Conservation (phyloP, 1,284 basidiomycete species). For the Fomitopsis betulina region DNA sequence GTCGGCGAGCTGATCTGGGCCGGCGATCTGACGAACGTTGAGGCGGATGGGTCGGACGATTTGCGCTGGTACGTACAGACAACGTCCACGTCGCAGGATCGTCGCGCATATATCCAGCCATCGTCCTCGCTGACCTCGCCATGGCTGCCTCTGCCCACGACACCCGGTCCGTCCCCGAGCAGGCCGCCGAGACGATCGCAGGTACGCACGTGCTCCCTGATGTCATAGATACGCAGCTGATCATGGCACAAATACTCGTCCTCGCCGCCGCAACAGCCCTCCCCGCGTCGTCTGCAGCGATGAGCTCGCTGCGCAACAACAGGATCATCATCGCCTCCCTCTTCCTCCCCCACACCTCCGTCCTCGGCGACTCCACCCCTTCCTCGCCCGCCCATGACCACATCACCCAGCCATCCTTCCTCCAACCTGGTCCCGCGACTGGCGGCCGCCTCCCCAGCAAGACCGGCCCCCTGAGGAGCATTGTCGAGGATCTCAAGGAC, state of each 20-base stretch:
- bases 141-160: not conserved
- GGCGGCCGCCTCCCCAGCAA: constrained; percentile 11
- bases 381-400: constrained; percentile 33
- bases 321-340: constrained; percentile 73
- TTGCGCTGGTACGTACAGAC: constrained; percentile 1
- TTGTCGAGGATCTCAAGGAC: constrained; percentile 71
- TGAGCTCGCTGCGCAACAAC: constrained; percentile 64
- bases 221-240: constrained; percentile 8
- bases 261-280: constrained; percentile 1
- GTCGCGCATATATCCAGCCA: constrained; percentile 3
- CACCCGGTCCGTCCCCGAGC: no score
- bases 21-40: constrained; percentile 7
- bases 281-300: constrained; percentile 26
- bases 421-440: constrained; percentile 17
- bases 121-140: not conserved
- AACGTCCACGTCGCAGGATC: constrained; percentile 2
- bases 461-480: constrained; percentile 50
- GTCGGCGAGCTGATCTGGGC: not conserved
- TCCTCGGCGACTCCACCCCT: constrained; percentile 51
- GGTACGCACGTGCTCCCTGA: constrained; percentile 9
- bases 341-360: constrained; percentile 69
- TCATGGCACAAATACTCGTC: constrained; percentile 6
- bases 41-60: not conserved
- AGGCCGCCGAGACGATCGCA: not conserved
- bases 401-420: constrained; percentile 16